Percentiles rank a stretch among this genome's conserved stretches.
These are phyloP conservation scores for Diplocarpon mali DNA, from an alignment of 2,329 filamentous ascomycete species.

Conservation along the genomic window DNA sequence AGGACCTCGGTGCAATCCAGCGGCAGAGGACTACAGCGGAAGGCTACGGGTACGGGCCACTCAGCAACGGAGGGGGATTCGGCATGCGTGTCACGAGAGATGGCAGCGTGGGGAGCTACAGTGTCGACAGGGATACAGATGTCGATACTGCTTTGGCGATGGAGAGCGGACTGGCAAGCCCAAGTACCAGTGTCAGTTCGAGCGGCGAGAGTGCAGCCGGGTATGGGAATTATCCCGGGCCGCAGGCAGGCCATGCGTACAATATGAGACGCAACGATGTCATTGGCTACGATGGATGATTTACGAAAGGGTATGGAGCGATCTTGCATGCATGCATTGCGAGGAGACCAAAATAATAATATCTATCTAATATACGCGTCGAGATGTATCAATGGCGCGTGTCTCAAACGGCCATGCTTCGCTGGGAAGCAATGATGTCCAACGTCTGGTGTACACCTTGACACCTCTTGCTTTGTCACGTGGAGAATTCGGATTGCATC, in stretches of 20 bases:
- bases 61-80: constrained; percentile 15
- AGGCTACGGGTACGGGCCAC: constrained; percentile 17
- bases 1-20: constrained; percentile 15
- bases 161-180: constrained; percentile 25
- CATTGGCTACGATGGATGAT: too few relatives aligned
- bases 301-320: too few relatives aligned
- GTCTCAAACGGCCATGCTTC: too few relatives aligned
- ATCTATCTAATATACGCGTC: too few relatives aligned
- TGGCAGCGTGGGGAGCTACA: constrained; percentile 15
- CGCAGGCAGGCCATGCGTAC: neutral
- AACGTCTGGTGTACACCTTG: too few relatives aligned
- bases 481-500: too few relatives aligned
- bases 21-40: constrained; percentile 17
- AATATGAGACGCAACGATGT: too few relatives aligned
- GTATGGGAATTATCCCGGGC: constrained; percentile 1
- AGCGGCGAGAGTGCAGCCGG: constrained; percentile 16
- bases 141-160: constrained; percentile 11
- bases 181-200: constrained; percentile 25
- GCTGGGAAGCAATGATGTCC: too few relatives aligned
- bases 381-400: too few relatives aligned
- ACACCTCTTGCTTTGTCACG: too few relatives aligned
- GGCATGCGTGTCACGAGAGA: constrained; percentile 19
- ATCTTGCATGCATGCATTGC: too few relatives aligned
- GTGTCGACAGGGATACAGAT: constrained; percentile 13
- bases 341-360: too few relatives aligned